Evolutionary conservation across 2,329 filamentous ascomycete species (phyloP), one percentile per base, ranked within the genome.

Genomic region (Fusarium staphyleae): DNA sequence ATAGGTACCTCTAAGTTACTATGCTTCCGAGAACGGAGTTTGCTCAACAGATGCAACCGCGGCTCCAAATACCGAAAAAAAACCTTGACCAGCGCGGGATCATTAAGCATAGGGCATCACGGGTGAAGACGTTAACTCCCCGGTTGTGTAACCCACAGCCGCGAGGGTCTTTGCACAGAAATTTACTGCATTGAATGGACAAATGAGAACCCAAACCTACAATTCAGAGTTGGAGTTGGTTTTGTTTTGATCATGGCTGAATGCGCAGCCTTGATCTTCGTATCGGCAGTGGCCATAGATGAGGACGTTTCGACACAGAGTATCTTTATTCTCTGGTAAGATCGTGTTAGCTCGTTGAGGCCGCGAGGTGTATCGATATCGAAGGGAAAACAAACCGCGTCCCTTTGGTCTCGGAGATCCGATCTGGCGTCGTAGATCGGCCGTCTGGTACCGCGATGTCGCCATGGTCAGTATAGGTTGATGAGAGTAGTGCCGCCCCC

Each of bases 241-340:
- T 74, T 87, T 91, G 65, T 85, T 81, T 53, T 86, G 84, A 64
- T 95, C 90, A 75, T 96, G 92, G 70, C 92, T 95, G 77, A 96
- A 96, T 62, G 89, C 87, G 76, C 92, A 96, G 77, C 90, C 91
- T 76, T 90, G 88, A 70, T 96, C 91, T 77, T 96, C 90, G 75
- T 92, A 96, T 61, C 91, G 88, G 74, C 92, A 97, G 75, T 93
- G 90, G 49, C 92, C 92, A 73, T 96, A 96, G 67, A 97, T 96
- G 57, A 92, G 84, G 57, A 97, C 88, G 75, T 97, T 96, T 70
- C 92, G 88, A 77, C 92, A 97, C 51, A 93, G 83, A 6, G 91
- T 96, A 72, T 96, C 92, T 76, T 93, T 96, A 73, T 89, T 90
- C 76, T 90, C 88, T 89, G 63, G 22, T 6, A 33, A 14, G 44